Evolutionary conservation across 345 rosid species (phyloP).

Genomic region (Turritis glabra): DNA sequence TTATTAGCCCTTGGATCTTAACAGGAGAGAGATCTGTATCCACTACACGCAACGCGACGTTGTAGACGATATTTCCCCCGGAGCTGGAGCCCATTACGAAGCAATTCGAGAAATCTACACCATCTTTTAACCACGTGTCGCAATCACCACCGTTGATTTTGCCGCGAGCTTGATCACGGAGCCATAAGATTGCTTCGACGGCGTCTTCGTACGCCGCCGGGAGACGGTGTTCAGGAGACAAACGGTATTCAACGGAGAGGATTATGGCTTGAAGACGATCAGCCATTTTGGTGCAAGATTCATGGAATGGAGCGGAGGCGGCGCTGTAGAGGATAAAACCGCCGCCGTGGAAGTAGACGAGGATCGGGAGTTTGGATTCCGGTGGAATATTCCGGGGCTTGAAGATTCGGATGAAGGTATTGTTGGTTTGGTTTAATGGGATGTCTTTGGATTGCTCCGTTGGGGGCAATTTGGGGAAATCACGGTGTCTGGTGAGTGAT

Average conservation of each 20-base stretch:
- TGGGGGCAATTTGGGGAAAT: constrained; percentile 46
- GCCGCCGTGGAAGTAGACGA: constrained; percentile 78
- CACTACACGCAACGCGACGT: constrained; percentile 51
- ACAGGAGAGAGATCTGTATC: constrained; percentile 52
- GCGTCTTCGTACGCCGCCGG: constrained; percentile 92
- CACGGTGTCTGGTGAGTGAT: constrained; percentile 54
- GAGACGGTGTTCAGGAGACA: constrained; percentile 91
- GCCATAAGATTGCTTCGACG: constrained; percentile 66
- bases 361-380: constrained; percentile 54
- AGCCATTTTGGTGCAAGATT: constrained; percentile 51
- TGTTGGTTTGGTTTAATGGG: constrained; percentile 50
- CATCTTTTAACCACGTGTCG: constrained; percentile 67
- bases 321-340: constrained; percentile 63
- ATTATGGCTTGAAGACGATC: constrained; percentile 50
- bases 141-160: constrained; percentile 43
- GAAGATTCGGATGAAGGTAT: constrained; percentile 63
- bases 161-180: constrained; percentile 55
- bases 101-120: constrained; percentile 58
- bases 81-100: constrained; percentile 74
- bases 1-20: constrained; percentile 64
- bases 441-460: constrained; percentile 50
- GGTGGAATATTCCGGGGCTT: constrained; percentile 49
- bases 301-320: constrained; percentile 50
- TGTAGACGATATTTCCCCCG: constrained; percentile 75
- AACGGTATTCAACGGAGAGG: constrained; percentile 80